A percentile compares a stretch with the other conserved stretches of the same genome.
These are phyloP conservation scores for Coriaria nepalensis DNA, from an alignment of 306 rosid species.

Conservation along the genomic window DNA sequence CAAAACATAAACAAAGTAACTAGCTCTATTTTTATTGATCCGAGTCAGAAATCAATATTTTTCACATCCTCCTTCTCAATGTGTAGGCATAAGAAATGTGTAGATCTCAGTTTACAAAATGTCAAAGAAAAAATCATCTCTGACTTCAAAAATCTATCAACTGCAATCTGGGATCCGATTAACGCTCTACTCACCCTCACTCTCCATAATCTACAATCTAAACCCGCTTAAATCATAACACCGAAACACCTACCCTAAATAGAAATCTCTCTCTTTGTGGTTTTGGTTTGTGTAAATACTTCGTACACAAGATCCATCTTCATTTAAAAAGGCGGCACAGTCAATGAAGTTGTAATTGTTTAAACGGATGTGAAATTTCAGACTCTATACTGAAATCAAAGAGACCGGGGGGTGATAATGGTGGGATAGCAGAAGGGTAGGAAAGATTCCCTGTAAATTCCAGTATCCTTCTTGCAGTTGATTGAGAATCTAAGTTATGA, in stretches of 20 bases:
- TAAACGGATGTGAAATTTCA: constrained; percentile 8
- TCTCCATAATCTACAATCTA: constrained; percentile 40
- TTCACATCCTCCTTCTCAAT: constrained; percentile 19
- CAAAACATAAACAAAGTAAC: not conserved
- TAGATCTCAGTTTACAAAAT: constrained; percentile 1
- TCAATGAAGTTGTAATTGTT: constrained; percentile 14
- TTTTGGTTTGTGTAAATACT: constrained; percentile 13
- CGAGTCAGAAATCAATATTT: constrained; percentile 16
- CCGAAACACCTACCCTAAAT: constrained; percentile 19
- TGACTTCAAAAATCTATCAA: constrained; percentile 22
- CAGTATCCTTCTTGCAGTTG: constrained; percentile 53
- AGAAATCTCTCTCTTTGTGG: constrained; percentile 24
- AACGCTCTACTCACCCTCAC: constrained; percentile 26
- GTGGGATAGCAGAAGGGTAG: constrained; percentile 54
- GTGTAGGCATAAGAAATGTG: constrained; percentile 21
- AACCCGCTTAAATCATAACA: constrained; percentile 26
- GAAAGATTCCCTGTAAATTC: constrained; percentile 28
- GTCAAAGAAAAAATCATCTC: constrained; percentile 1
- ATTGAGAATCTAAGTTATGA: constrained; percentile 36
- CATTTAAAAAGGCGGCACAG: constrained; percentile 17
- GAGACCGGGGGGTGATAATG: constrained; percentile 59
- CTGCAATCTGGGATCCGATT: constrained; percentile 29
- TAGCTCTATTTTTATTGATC: not conserved
- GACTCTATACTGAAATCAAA: constrained; percentile 6
- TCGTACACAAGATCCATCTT: constrained; percentile 16